phyloP scores from a whole-genome alignment of 768 basidiomycete genomes.

The Suillus hirtellus region DNA sequence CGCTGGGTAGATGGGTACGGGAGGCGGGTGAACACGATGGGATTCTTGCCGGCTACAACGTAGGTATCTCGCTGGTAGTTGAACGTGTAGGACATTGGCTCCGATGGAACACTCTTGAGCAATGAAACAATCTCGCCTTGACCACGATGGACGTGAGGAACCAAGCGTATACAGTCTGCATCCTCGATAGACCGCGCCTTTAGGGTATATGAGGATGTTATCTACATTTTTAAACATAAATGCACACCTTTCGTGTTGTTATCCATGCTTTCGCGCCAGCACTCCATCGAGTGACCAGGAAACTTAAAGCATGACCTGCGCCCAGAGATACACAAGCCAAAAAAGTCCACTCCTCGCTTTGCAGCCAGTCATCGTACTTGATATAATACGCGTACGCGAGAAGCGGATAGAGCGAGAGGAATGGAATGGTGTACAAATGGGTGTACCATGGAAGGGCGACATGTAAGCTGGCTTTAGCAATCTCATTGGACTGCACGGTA shows the following conservation, averaged over 20 bases:
- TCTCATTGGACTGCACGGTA: slow-evolving; percentile 64
- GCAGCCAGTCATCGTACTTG: slow-evolving; percentile 87
- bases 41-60: slow-evolving; percentile 57
- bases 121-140: slow-evolving; percentile 87
- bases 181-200: slow-evolving; percentile 65
- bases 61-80: slow-evolving; percentile 96
- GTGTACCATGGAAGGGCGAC: slow-evolving; percentile 65
- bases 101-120: slow-evolving; percentile 56
- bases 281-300: slow-evolving; percentile 90
- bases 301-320: slow-evolving; percentile 88
- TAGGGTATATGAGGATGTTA: slow-evolving; percentile 8
- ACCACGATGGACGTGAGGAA: slow-evolving; percentile 80
- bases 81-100: slow-evolving; percentile 76
- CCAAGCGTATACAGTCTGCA: slow-evolving; percentile 80
- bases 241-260: slow-evolving; percentile 68
- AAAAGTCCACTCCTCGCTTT: slow-evolving; percentile 98
- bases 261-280: slow-evolving; percentile 75
- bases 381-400: slow-evolving; percentile 90
- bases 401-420: slow-evolving; percentile 78
- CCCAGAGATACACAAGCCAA: slow-evolving; percentile 85
- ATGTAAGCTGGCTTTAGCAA: slow-evolving; percentile 66
- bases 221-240: not conserved
- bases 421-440: slow-evolving; percentile 75
- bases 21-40: slow-evolving; percentile 70
- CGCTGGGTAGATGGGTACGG: slow-evolving; percentile 82